Evolutionary conservation across 2,329 filamentous ascomycete genomes (phyloP).

Genomic region (Calonectria naviculata): DNA sequence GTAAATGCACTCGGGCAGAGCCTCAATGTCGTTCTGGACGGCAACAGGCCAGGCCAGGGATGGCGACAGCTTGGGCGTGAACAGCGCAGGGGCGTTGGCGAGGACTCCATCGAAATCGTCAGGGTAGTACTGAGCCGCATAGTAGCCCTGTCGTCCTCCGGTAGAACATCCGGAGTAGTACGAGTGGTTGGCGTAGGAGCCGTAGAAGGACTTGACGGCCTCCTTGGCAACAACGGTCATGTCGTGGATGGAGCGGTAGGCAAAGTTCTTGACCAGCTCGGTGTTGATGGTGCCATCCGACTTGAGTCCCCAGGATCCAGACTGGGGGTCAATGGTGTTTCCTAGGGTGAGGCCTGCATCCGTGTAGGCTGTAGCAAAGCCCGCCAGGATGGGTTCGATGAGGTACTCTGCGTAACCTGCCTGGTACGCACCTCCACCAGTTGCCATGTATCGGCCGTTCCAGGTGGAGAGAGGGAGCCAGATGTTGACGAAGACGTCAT

Average conservation of each 20-base stretch:
- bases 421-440: constrained; percentile 1
- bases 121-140: neutral
- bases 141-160: constrained; percentile 5
- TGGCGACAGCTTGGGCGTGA: neutral
- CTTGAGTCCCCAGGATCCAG: neutral
- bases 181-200: neutral
- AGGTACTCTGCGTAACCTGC: neutral
- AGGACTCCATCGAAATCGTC: constrained; percentile 1
- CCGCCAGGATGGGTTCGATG: neutral
- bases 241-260: neutral
- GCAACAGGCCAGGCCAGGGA: neutral
- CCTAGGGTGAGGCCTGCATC: neutral
- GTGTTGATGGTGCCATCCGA: neutral
- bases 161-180: constrained; percentile 6
- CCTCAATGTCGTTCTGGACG: neutral
- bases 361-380: neutral
- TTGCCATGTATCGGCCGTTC: constrained; percentile 6
- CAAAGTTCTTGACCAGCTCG: constrained; percentile 9
- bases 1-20: neutral
- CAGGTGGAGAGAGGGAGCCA: neutral
- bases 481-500: neutral
- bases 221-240: neutral
- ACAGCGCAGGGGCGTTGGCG: constrained; percentile 2
- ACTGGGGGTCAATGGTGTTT: neutral
- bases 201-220: neutral